Evolutionary conservation across 768 basidiomycete genomes (phyloP), one percentile per base, ranked within the genome.

Genomic region (Mycena vitilis): DNA sequence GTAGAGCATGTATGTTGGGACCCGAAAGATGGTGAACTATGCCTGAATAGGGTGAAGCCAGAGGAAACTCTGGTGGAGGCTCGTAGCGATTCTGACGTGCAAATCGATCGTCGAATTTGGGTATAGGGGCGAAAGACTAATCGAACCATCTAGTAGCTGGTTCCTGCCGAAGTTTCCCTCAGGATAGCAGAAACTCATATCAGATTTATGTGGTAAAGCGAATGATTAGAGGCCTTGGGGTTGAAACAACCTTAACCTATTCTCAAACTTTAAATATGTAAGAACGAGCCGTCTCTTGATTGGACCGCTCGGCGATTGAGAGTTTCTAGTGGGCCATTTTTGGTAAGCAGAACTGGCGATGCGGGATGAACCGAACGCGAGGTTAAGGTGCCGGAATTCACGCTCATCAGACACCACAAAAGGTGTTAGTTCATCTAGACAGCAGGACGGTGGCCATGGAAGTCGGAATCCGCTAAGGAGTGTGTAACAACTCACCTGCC

Each of bases 91-190:
- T 93, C 92, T 94, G 92, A 93, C 90, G 90, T 93, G 92, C 92
- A 94, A 93, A 93, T 93, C 91, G 89, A 92, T 93, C 89, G 91
- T 93, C 89, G 84, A 91, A 93, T 90, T 91, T 92, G 91, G 91
- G 91, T 92, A 93, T 93, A 93, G 92, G 92, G 92, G 91, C 89
- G 90, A 93, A 93, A 93, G 92, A 93, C 92, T 91, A 92, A 93
- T 94, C 90, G 90, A 93, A 92, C 91, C 91, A 91, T 92, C 83
- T 91, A 92, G 90, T 92, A 91, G 91, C 91, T 93, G 90, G 90
- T 92, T 93, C 90, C 91, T 89, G 88, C 89, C 89, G 89, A 91
- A 92, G 90, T 91, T 92, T 92, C 91, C 89, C 91, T 84, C 82
- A 84, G 83, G 82, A 84, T 83, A 83, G 82, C 82, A 82, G 83